Evolutionary conservation across 345 rosid species (phyloP).

Genomic region (Aquilaria sinensis): DNA sequence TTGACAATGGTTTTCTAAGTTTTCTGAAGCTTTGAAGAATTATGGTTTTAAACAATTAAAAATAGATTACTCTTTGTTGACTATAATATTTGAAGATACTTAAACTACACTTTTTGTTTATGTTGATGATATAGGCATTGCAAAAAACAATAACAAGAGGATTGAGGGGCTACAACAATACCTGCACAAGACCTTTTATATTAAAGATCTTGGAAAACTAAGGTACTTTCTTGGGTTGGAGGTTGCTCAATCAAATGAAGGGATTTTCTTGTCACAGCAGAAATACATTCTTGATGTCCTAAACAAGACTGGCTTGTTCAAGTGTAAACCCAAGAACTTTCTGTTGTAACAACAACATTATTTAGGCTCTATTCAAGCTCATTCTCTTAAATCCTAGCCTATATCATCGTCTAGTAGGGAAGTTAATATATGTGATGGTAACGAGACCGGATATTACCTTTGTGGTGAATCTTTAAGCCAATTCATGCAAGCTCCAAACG

Average conservation of each 20-base stretch:
- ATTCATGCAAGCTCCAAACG: not conserved
- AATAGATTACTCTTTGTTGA: not conserved
- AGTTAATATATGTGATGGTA: not conserved
- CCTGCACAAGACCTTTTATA: too few relatives aligned
- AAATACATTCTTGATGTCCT: not conserved
- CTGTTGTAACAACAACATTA: not conserved
- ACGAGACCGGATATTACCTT: not conserved
- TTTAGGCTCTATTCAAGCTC: too few relatives aligned
- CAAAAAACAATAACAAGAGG: too few relatives aligned
- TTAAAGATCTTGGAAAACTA: not conserved
- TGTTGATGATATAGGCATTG: not conserved
- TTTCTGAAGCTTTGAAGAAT: not conserved
- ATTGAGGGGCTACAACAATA: too few relatives aligned
- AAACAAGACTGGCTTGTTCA: not conserved
- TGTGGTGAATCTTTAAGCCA: not conserved
- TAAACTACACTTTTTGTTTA: not conserved
- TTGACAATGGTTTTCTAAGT: too few relatives aligned
- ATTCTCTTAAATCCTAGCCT: too few relatives aligned
- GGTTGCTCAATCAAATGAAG: not conserved
- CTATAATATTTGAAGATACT: too few relatives aligned
- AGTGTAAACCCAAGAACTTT: not conserved
- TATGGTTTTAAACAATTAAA: not conserved
- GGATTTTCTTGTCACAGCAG: not conserved
- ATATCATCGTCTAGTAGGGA: not conserved
- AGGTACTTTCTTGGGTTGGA: not conserved